Evolutionary conservation across 306 rosid species (phyloP), one percentile per base, ranked within the genome.

Genomic region (Ammopiptanthus mongolicus): DNA sequence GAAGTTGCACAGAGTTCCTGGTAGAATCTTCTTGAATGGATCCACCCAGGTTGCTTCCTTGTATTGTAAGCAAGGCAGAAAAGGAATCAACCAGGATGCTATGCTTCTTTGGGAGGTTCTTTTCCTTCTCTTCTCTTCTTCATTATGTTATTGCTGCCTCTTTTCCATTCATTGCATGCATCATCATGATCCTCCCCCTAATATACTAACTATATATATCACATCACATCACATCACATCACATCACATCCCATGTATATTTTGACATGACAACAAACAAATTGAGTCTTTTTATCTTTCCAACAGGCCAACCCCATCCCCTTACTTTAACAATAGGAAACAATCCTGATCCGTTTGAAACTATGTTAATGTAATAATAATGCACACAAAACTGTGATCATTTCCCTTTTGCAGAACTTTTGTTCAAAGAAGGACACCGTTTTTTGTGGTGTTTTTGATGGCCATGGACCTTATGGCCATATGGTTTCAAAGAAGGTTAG

Each of bases 401-500:
- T 74, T 74, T 29, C 55, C 3, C 31, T 5, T 1, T 57, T 21
- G 9, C 78, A 91, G 86, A 94, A 87, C 47, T 90, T 94, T 47
- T 78, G 88, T 23, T 83, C 86, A 10, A 85, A 62, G 69, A 71
- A 73, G 9, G 91, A 82, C 61, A 58, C 85, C 5, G 74, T 84
- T 9, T 88, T 93, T 39, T 93, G 98, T 61, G 98, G 96, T 57
- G 94, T 91, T 39, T 94, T 94, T 70, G 98, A 94, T 80, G 98
- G 98, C 2, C 98, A 94, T n/a, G 98, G 98, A 71, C 98, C 96
- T 18, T 13, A 21, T 75, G 98, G 98, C 22, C 98, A 91, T 73
- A 15, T 67, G 83, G 87, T 94, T 74, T 89, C 98, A 8, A 94
- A 80, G 86, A 89, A 87, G 82, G 92, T 93, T 19, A 89, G 97